Base-by-base conservation (phyloP, 768 basidiomycete genomes). In the Tulasnella sp. region DNA sequence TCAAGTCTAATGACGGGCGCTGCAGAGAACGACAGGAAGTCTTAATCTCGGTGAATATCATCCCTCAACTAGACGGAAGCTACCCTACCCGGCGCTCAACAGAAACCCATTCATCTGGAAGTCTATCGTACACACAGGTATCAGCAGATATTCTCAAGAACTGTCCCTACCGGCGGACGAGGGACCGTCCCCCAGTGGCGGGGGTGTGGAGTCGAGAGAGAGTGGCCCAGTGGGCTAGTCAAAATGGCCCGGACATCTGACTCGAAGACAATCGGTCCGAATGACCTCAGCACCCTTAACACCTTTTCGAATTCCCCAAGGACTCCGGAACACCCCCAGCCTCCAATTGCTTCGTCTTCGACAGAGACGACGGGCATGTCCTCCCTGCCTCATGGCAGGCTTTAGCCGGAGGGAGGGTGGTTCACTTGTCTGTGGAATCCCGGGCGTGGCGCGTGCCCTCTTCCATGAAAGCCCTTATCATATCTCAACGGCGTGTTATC, bases 1-100 rank as follows among this genome's bases (percentile, higher is more conserved):
- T 25, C n/a, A 31, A 64, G 58, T 64, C 58, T 64, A 64, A 64
- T 29, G 58, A 25, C 58, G 58, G 58, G 58, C 58, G n/a, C 58
- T 64, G 58, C 58, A 64, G n/a, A 14, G 31, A 25, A 25, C n/a
- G 58, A 64, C 58, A 64, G 58, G 58, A 64, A 64, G n/a, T 11
- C 25, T 64, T 64, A 31, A 64, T 64, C 58, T 64, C 58, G 58
- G 58, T 31, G 29, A 64, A 64, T 64, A 64, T 64, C 25, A 19
- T 31, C 29, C 22, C 29, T 5, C n/a, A 5, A 25, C 31, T 29
- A 12, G 12, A 19, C n/a, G 42, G 42, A 42, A 6, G 1, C 25
- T 64, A 64, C 58, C 58, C 58, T 64, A 64, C 58, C 58, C n/a
- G 58, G 58, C 58, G 58, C 58, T 64, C n/a, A 22, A 64, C n/a